Conservation (phyloP, 2,329 filamentous ascomycete species). For the Aspergillus piperis region DNA sequence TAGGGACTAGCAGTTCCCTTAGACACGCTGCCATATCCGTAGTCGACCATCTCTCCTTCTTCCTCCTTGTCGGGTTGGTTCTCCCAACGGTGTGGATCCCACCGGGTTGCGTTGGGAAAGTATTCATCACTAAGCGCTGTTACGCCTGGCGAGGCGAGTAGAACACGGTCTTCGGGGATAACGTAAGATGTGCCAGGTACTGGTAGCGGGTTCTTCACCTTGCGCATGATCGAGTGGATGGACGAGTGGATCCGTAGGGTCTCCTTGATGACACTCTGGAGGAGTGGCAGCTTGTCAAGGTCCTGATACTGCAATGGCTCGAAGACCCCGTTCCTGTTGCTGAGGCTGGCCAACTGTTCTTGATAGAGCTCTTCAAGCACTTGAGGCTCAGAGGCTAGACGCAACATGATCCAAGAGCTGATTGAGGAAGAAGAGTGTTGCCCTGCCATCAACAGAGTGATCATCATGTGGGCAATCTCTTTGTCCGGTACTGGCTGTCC, state of each 20-base stretch:
- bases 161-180: constrained; percentile 73
- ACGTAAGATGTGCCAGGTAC: constrained; percentile 62
- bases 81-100: constrained; percentile 67
- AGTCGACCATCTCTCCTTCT: constrained; percentile 60
- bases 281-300: constrained; percentile 61
- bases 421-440: constrained; percentile 79
- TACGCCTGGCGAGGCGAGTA: constrained; percentile 81
- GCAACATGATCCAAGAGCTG: constrained; percentile 75
- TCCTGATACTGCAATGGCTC: constrained; percentile 61
- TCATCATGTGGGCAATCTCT: constrained; percentile 84
- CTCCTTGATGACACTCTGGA: constrained; percentile 68
- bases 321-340: constrained; percentile 42
- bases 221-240: constrained; percentile 72
- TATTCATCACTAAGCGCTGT: constrained; percentile 56
- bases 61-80: constrained; percentile 37
- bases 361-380: constrained; percentile 70
- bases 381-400: constrained; percentile 68
- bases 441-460: constrained; percentile 79
- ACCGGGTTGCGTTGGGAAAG: constrained; percentile 61
- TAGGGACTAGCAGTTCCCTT: constrained; percentile 66
- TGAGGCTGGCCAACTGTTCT: constrained; percentile 61
- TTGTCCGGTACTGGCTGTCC: constrained; percentile 68
- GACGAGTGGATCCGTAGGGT: constrained; percentile 71
- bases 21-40: constrained; percentile 61
- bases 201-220: constrained; percentile 67